These are phyloP conservation scores for Aspergillus heteromorphus DNA, from an alignment of 495 filamentous ascomycete species.

Conservation along the genomic window DNA sequence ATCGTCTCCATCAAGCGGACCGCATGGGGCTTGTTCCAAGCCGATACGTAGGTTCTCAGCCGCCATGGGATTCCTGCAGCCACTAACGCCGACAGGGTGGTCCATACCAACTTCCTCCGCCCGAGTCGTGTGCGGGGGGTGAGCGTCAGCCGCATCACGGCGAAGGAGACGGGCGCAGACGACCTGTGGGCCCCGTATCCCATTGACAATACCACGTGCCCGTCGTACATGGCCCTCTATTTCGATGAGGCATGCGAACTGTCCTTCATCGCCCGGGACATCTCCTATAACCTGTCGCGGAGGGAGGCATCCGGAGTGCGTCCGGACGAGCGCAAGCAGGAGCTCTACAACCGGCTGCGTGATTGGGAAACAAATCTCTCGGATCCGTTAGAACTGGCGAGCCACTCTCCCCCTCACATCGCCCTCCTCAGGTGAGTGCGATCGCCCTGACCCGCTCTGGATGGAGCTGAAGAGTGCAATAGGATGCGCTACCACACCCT, in stretches of 20 bases:
- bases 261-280: slow-evolving; percentile 27
- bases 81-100: slow-evolving; percentile 16
- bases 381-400: slow-evolving; percentile 8
- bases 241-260: slow-evolving; percentile 30
- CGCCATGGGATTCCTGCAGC: background rate
- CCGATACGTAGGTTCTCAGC: slow-evolving; percentile 24
- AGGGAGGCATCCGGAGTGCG: background rate
- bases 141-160: slow-evolving; percentile 14
- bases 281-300: slow-evolving; percentile 11
- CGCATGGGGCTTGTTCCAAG: slow-evolving; percentile 30
- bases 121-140: slow-evolving; percentile 23
- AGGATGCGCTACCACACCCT: slow-evolving; percentile 32
- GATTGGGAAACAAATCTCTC: slow-evolving; percentile 21
- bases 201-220: slow-evolving; percentile 7
- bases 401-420: slow-evolving; percentile 23
- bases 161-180: background rate
- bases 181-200: slow-evolving; percentile 27
- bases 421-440: slow-evolving; percentile 23
- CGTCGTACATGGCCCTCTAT: slow-evolving; percentile 21
- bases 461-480: background rate
- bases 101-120: slow-evolving; percentile 28
- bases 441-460: background rate
- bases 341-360: slow-evolving; percentile 18
- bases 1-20: slow-evolving; percentile 21
- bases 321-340: slow-evolving; percentile 10